These are phyloP conservation scores for Xylariaceae sp. DNA, from an alignment of 2,329 filamentous ascomycete genomes.

Conservation along the genomic window DNA sequence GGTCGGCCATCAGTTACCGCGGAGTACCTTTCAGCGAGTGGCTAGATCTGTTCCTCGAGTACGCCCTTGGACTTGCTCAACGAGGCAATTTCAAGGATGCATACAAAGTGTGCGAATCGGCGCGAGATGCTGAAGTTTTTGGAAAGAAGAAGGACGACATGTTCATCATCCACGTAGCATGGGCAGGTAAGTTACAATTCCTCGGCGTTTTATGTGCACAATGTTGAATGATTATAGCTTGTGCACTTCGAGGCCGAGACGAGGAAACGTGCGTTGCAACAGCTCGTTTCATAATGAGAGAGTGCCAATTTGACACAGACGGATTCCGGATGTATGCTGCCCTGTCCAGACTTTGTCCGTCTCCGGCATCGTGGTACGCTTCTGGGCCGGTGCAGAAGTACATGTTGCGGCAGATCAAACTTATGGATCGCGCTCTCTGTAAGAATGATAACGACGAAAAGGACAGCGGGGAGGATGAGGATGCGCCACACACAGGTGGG, in stretches of 20 bases:
- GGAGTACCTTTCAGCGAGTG: constrained; percentile 79
- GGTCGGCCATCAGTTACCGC: constrained; percentile 43
- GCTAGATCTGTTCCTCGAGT: constrained; percentile 87
- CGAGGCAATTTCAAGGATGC: constrained; percentile 64
- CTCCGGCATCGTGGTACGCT: constrained; percentile 70
- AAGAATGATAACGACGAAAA: constrained; percentile 37
- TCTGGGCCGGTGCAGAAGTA: constrained; percentile 84
- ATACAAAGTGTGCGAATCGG: constrained; percentile 76
- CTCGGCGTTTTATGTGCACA: neutral
- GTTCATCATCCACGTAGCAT: constrained; percentile 72
- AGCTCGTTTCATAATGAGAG: constrained; percentile 79
- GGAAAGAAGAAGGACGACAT: constrained; percentile 63
- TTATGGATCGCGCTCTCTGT: constrained; percentile 69
- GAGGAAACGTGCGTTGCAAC: constrained; percentile 69
- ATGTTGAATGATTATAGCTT: constrained; percentile 48
- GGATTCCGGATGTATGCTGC: constrained; percentile 79
- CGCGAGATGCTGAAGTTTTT: constrained; percentile 78
- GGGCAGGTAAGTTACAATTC: constrained; percentile 56
- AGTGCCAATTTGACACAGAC: constrained; percentile 74
- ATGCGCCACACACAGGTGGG: constrained; percentile 22
- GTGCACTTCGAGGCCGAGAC: constrained; percentile 76
- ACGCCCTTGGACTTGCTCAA: constrained; percentile 71
- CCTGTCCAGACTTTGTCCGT: constrained; percentile 71
- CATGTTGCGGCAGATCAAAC: constrained; percentile 85
- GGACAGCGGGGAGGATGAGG: constrained; percentile 35